These are phyloP conservation scores for Gaeumannomyces tritici DNA, from an alignment of 2,329 filamentous ascomycete species.

Conservation along the genomic window DNA sequence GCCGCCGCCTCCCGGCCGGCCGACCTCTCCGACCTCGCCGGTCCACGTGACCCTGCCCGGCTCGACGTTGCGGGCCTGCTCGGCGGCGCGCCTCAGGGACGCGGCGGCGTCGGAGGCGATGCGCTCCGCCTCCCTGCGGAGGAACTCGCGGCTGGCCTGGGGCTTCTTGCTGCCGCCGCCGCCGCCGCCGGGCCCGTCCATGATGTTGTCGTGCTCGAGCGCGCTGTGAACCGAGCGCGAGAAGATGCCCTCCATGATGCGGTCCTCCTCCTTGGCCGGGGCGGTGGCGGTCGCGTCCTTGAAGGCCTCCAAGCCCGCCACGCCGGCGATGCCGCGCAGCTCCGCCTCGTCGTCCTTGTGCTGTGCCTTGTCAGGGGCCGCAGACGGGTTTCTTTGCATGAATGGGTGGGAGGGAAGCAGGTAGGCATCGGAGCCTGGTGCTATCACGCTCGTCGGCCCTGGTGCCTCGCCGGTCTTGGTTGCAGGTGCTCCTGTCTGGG, in stretches of 20 bases:
- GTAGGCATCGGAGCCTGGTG: constrained; percentile 2
- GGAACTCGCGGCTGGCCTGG: constrained; percentile 65
- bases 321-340: constrained; percentile 31
- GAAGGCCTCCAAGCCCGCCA: constrained; percentile 57
- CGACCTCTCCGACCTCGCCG: constrained; percentile 69
- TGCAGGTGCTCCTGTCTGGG: neutral
- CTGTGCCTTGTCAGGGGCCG: constrained; percentile 3
- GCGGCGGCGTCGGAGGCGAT: constrained; percentile 70
- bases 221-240: constrained; percentile 82
- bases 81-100: constrained; percentile 62
- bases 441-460: neutral
- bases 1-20: constrained; percentile 45
- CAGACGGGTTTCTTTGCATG: constrained; percentile 3
- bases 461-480: constrained; percentile 13
- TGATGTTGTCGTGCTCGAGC: constrained; percentile 85
- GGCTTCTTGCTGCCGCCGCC: constrained; percentile 60
- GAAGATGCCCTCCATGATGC: constrained; percentile 84
- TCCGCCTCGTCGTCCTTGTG: constrained; percentile 18
- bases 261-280: constrained; percentile 50
- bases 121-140: constrained; percentile 72
- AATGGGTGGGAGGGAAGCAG: constrained; percentile 1
- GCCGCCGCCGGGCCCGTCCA: constrained; percentile 66
- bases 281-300: constrained; percentile 32
- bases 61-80: constrained; percentile 62
- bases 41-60: constrained; percentile 92